Conservation (phyloP, 179 eudicot species). For the Beta macrorhiza region DNA sequence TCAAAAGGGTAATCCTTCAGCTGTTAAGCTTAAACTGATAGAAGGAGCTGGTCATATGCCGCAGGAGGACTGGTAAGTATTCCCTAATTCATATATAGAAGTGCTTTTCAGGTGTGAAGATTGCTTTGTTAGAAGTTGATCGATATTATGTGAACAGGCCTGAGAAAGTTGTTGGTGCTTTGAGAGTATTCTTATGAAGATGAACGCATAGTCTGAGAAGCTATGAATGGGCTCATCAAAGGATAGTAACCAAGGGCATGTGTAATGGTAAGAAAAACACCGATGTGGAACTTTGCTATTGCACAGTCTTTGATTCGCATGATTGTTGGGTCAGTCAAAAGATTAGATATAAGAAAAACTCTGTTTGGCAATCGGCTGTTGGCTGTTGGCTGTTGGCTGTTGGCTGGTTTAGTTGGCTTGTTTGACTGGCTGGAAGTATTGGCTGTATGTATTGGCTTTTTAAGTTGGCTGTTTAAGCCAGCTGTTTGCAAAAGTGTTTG, state of each 20-base stretch:
- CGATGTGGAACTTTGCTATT: neutral
- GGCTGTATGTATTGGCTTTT: too few species aligned
- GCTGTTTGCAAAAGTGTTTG: too few species aligned
- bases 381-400: too few species aligned
- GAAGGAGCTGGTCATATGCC: constrained; percentile 99
- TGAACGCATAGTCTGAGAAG: too few species aligned
- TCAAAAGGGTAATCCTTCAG: constrained; percentile 63
- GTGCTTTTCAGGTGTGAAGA: neutral
- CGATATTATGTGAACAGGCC: constrained; percentile 59
- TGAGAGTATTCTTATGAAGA: constrained; percentile 61
- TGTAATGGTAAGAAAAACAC: constrained; percentile 17
- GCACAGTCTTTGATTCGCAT: neutral
- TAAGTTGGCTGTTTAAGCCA: too few species aligned
- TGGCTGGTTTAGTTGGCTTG: too few species aligned
- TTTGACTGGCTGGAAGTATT: too few species aligned
- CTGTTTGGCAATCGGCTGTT: too few species aligned
- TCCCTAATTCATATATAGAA: neutral
- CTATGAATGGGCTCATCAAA: too few species aligned
- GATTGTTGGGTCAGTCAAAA: neutral
- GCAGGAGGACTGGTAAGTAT: constrained; percentile 91
- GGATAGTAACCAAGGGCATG: neutral
- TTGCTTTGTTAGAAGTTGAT: constrained; percentile 9
- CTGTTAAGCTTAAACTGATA: constrained; percentile 69
- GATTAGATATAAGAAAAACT: neutral
- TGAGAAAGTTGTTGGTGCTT: constrained; percentile 88